Evolutionary conservation across 495 filamentous ascomycete genomes (phyloP), one percentile per base, ranked within the genome.

Genomic region (Umbilicaria muhlenbergii): DNA sequence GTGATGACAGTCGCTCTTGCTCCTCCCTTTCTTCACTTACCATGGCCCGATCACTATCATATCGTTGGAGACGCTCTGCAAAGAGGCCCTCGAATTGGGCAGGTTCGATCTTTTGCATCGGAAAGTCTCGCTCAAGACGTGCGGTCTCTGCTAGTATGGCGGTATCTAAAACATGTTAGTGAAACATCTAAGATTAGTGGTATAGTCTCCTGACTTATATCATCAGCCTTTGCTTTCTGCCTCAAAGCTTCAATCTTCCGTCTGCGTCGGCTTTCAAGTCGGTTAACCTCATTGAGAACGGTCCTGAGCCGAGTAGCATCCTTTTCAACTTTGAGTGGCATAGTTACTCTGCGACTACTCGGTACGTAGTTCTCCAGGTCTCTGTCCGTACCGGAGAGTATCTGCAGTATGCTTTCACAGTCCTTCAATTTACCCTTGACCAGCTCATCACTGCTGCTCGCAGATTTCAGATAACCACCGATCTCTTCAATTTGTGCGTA

Each of bases 11-110:
- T 40, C 79, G 76, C 1, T 86, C 75, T 61, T 95, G 91, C 34
- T 89, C 86, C 19, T 69, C 62, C 2, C 67, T 65, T 56, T 98
- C 91, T 44, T 79, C 69, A 13, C 71, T 66, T 1, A 94, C 58
- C 47, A 76, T 74, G 5, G 77, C 69, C 19, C 78, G 57, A 45
- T 95, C 87, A 1, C 76, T 54, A 48, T 91, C 78, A 54, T 96
- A 98, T n/a, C 74, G 62, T 10, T 68, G 68, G 10, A 98, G 69
- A 2, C 85, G 78, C 39, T 81, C 69, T 53, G 93, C 85, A 44
- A 96, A 95, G 32, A 96, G 76, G 38, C 77, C 75, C 51, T 95
- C 91, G 51, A 98, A 98, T 45, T 94, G 84, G 14, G 76, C 83
- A 2, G 88, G 76, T 34, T 83, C 78, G 38, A 98, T 79, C 24